Conservation (phyloP, 2,329 filamentous ascomycete genomes). For the Cadophora malorum region DNA sequence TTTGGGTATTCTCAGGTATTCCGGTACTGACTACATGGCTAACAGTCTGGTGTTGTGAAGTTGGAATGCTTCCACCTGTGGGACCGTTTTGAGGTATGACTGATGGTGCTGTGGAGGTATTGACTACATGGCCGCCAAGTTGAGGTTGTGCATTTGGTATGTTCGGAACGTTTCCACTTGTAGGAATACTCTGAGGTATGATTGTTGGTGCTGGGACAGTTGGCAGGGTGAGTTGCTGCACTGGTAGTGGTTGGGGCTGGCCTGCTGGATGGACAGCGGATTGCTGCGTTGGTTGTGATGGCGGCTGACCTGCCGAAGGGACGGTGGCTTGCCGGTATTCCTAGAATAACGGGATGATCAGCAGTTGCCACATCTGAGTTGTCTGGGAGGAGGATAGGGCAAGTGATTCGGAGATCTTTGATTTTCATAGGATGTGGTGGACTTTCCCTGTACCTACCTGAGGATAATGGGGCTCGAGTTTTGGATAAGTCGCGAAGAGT, state of each 20-base stretch:
- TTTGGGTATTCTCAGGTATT: background rate
- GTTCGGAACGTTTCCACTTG: no score
- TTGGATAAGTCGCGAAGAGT: background rate
- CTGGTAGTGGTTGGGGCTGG: background rate
- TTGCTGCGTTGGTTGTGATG: background rate
- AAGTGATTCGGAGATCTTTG: background rate
- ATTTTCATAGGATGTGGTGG: no score
- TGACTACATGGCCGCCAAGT: no score
- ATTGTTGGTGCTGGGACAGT: background rate
- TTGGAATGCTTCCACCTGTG: background rate
- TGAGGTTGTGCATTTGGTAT: no score
- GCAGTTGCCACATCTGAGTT: background rate
- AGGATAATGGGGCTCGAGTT: no score
- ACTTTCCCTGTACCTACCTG: no score
- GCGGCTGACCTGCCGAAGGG: background rate
- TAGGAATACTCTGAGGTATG: no score
- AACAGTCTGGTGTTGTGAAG: background rate
- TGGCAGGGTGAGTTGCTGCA: background rate
- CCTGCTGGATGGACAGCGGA: background rate
- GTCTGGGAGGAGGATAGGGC: background rate
- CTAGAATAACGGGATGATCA: background rate
- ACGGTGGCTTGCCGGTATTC: background rate
- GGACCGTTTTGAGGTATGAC: background rate
- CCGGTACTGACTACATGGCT: background rate
- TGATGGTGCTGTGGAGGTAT: no score